Evolutionary conservation across 306 rosid species (phyloP).

Genomic region (Vicia sativa): DNA sequence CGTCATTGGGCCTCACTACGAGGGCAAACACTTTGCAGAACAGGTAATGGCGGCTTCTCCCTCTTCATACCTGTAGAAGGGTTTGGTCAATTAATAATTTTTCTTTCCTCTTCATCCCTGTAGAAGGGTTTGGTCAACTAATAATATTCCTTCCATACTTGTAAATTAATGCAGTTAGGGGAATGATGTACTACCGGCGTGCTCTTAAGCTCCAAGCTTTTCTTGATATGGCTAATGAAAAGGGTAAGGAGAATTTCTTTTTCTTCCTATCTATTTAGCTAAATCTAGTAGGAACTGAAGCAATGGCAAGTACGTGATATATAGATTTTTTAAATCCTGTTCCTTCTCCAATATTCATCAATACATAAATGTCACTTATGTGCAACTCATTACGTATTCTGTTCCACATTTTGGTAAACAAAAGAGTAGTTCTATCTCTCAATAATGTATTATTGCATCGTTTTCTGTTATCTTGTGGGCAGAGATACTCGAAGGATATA

Average conservation of each 20-base stretch:
- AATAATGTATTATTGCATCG: slow-evolving; percentile 34
- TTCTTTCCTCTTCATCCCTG: slow-evolving; percentile 15
- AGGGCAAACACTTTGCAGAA: slow-evolving; percentile 95
- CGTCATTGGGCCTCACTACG: slow-evolving; percentile 97
- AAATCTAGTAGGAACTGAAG: slow-evolving; percentile 17
- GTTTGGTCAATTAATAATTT: slow-evolving; percentile 33
- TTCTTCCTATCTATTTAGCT: slow-evolving; percentile 11
- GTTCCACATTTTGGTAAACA: slow-evolving; percentile 30
- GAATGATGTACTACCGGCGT: slow-evolving; percentile 97
- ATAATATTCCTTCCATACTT: slow-evolving; percentile 37
- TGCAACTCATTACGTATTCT: slow-evolving; percentile 27
- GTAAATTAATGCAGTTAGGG: slow-evolving; percentile 71
- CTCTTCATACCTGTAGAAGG: slow-evolving; percentile 15
- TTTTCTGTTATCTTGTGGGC: slow-evolving; percentile 40
- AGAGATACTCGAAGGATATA: slow-evolving; percentile 95
- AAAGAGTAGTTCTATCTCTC: slow-evolving; percentile 15
- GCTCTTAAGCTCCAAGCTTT: slow-evolving; percentile 98
- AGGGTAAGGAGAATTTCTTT: slow-evolving; percentile 56
- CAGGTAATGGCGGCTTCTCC: slow-evolving; percentile 57
- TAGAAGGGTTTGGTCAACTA: slow-evolving; percentile 26
- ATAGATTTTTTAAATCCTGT: slow-evolving; percentile 4
- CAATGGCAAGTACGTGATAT: slow-evolving; percentile 19
- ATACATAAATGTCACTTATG: slow-evolving; percentile 3
- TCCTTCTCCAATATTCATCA: not conserved
- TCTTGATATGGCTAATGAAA: slow-evolving; percentile 94